Evolutionary conservation across 352 stramenopile species (phyloP), one percentile per base, ranked within the genome.

Genomic region (Globisporangium nodosum): DNA sequence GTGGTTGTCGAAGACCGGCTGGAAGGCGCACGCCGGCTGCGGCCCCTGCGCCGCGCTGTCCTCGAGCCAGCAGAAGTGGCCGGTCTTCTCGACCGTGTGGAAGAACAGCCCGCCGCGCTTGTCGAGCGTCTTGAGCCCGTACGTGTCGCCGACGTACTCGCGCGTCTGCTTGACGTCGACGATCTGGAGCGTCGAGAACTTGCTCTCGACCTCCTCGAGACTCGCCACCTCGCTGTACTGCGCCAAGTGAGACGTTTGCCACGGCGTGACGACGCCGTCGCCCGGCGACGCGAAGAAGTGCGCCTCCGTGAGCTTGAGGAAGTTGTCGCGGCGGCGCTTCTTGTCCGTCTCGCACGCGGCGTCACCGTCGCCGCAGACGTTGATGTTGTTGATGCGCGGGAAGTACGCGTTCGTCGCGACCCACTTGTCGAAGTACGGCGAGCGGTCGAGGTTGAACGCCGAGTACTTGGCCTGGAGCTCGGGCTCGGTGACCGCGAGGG

Each of bases 321-420:
- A 69, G 51, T 63, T 63, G n/a, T 2, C 2, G 5, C 16, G 12
- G 33, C 50, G 50, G 24, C 58, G 58, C 24, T 12, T 11, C 20
- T 64, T 11, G 30, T 58, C 35, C 0, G 27, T 3, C 0, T 2
- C 43, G 11, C 51, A 58, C 20, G 1, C 3, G 13, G 16, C 8
- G 21, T 24, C 5, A 3, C 9, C 39, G 56, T 35, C 24, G 3
- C 43, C 40, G 20, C 66, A 74, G 1, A 30, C 37, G 39, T 67
- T 70, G 31, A 76, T 33, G 54, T 76, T 76, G 58, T 76, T 71
- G 47, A 63, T 49, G 24, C 55, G 37, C 0, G 66, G 58, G 5
- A 74, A 47, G 58, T 63, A 70, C 5, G 59, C 52, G 49, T 74
- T 74, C 15, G 45, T 30, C 1, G 33, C 46, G 3, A 66, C 31